Evolutionary conservation across 805 yeast genomes (phyloP).

Genomic region (Helenozyma baotianmanensis): DNA sequence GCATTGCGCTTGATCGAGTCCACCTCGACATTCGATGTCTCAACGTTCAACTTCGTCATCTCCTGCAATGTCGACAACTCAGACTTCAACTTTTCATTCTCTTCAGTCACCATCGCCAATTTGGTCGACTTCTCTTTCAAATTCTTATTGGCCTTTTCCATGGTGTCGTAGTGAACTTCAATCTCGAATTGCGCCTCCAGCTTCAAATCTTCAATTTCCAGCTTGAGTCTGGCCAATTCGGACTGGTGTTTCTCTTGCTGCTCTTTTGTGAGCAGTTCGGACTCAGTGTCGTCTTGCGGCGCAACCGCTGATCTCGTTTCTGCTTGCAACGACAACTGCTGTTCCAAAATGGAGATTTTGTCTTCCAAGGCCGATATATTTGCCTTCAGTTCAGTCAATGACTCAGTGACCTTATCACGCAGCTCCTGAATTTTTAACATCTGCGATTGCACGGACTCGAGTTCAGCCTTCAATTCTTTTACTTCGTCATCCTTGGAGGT

Average conservation of each 20-base stretch:
- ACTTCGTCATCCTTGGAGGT: too few relatives aligned
- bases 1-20: too few relatives aligned
- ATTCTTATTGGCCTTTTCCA: too few relatives aligned
- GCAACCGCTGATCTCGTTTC: neutral
- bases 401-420: slow-evolving; percentile 3
- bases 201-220: neutral
- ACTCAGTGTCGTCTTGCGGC: too few relatives aligned
- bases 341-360: neutral
- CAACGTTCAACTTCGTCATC: too few relatives aligned
- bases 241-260: neutral
- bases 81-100: too few relatives aligned
- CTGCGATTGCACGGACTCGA: too few relatives aligned
- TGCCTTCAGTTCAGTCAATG: slow-evolving; percentile 1
- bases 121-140: neutral
- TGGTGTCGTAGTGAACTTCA: too few relatives aligned
- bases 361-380: slow-evolving; percentile 4
- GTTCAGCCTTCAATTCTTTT: slow-evolving; percentile 1
- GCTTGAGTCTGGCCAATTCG: neutral
- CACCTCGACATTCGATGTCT: too few relatives aligned
- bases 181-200: neutral
- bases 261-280: too few relatives aligned
- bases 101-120: too few relatives aligned
- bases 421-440: slow-evolving; percentile 1
- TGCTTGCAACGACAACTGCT: neutral
- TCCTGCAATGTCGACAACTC: too few relatives aligned